Evolutionary conservation across 2,329 filamentous ascomycete genomes (phyloP), one percentile per base, ranked within the genome.

Genomic region (Pseudopithomyces chartarum): DNA sequence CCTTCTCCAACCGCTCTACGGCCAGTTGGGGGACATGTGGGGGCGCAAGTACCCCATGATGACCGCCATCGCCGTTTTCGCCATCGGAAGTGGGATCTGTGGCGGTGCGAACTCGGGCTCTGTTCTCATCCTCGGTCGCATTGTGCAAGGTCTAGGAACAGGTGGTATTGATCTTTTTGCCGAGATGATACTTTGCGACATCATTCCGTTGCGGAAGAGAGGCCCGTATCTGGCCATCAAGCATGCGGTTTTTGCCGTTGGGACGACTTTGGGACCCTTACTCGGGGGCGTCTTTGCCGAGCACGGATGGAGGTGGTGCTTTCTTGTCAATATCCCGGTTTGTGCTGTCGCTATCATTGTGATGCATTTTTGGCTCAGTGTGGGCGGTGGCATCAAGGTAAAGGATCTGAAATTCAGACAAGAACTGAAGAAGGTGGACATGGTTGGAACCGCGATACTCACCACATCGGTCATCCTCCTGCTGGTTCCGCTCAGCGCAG

Each of bases 51-150:
- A 57, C 2, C 68, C 67, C 5, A 71, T 70, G 61, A 69, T 74
- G 36, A 26, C 59, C 5, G 64, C 79, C 2, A 76, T 84, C 1
- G 72, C 68, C 11, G 57, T 84, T 1, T 86, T 86, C 56, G 75
- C 74, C 0, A 61, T 86, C 0, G 85, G 85, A 0, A 84, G 83
- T 54, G 81, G 78, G 0, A 73, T 88, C 2, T 79, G 75, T 40
- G 85, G 83, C 0, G 79, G 78, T 0, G 80, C 85, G 0, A 74
- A 64, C 0, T 79, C 61, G 7, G 74, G 72, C 0, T 64, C 60
- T 0, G 79, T 81, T 65, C 73, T 89, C 2, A 84, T 89, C 13
- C 78, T 76, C 58, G 84, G 83, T n/a, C 78, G 85, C 0, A 78
- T 78, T 0, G 68, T 88, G 1, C 84, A 87, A 54, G 85, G 86